Evolutionary conservation across 129 eudicot species (phyloP).

Genomic region (sunflower (Helianthus annuus)): HanXRQr2.0-SUNRISE NC_035441.2:118930527-118931026

Average conservation of each 20-base stretch:
- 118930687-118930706: too few relatives aligned
- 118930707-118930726: too few relatives aligned
- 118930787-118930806: too few relatives aligned
- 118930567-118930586: slow-evolving; percentile 4
- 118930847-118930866: slow-evolving; percentile 20
- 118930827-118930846: slow-evolving; percentile 6
- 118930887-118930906: not conserved
- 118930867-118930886: not conserved
- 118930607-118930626: slow-evolving; percentile 14
- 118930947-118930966: slow-evolving; percentile 1
- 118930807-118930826: not conserved
- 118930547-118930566: slow-evolving; percentile 14
- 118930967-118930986: not conserved
- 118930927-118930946: not conserved
- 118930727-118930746: too few relatives aligned
- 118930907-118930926: not conserved
- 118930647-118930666: not conserved
- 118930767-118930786: too few relatives aligned
- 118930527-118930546: not conserved
- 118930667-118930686: too few relatives aligned
- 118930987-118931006: not conserved
- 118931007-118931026: not conserved
- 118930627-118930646: slow-evolving; percentile 13
- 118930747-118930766: too few relatives aligned
- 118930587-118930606: not conserved